Base-by-base conservation (phyloP, 345 rosid genomes). In the Hevea brasiliensis region DNA sequence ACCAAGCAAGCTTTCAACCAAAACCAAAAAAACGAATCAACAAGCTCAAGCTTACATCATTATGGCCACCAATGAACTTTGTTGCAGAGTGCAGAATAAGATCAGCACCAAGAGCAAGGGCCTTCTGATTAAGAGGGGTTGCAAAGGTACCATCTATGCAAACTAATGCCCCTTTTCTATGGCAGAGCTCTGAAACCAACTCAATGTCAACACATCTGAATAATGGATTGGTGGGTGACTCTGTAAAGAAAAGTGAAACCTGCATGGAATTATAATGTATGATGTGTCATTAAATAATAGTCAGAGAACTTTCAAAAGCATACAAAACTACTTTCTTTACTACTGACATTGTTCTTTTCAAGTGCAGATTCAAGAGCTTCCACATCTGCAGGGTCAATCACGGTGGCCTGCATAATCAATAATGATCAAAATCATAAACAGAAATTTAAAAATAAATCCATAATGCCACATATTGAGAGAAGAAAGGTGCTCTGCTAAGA, bases 101-200 rank as follows among this genome's bases (percentile, higher is more conserved):
- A 90, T 95, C 99, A 76, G 99, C 97, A 68, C 99, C 99, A 76
- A 91, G 89, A 24, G 96, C 87, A 72, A 95, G 91, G 24, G 93
- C 96, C 83, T 93, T 95, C 83, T 95, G 99, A 81, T 95, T 95
- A 76, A 95, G 81, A 78, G 98, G 96, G 65, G 99, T 95, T 41
- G 99, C 99, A 83, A 95, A 95, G 77, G 99, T 95, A 74, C 99
- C 99, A 79, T 95, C 99, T 48, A 95, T 86, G 88, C 99, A 95
- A 56, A 95, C 99, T 67, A 93, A 75, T 60, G 96, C 87, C 77
- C 97, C 98, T 72, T 91, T 91, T 37, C 80, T 89, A 81, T 87
- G 98, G 83, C 98, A 95, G 60, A 93, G 90, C 53, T 89, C 80
- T 45, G 98, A 91, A 72, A 93, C 97, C 81, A 89, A 74, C 88